Evolutionary conservation across 768 basidiomycete genomes (phyloP), one percentile per base, ranked within the genome.

Genomic region (Astraeus odoratus): DNA sequence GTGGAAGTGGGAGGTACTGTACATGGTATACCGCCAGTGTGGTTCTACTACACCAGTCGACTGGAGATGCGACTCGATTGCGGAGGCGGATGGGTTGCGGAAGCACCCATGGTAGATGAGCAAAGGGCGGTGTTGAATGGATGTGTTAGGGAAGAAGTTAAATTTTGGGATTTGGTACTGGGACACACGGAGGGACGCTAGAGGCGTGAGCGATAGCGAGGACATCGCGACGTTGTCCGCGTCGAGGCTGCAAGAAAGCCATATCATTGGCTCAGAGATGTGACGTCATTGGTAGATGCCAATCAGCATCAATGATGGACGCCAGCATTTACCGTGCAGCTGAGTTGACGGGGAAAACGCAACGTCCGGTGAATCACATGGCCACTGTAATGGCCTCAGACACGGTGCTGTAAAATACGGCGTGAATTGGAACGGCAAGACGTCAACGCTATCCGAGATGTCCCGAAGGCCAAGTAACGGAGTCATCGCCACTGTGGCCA

Each of bases 1-100:
- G 49, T 73, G 69, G 52, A 66, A 74, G 51, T 73, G 70, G 20
- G 64, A 60, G 22, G 57, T 57, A 34, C 43, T 50, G 57, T 70
- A 72, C 68, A 70, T 70, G 20, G 67, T 63, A 54, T 66, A 73
- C 12, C 65, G 62, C 70, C 72, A 71, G 44, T 65, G 59, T 3
- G 71, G 70, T 27, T 48, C 47, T n/a, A 64, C 62, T 13, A 66
- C 64, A 8, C 63, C 68, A 22, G 65, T 51, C 23, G 46, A 54
- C 13, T 36, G 34, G 26, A 74, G 49, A 49, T 72, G 66, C 15
- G 57, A 47, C 39, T 71, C 67, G 44, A 72, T 60, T 22, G 51
- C 43, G 15, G 49, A 31, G 2, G 59, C 38, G 8, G 56, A 48
- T 16, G 49, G 43, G 22, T 51, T 47, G 9, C 53, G 48, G 29